Evolutionary conservation across 2,329 filamentous ascomycete genomes (phyloP), one percentile per base, ranked within the genome.

Genomic region (Colletotrichum phormii): DNA sequence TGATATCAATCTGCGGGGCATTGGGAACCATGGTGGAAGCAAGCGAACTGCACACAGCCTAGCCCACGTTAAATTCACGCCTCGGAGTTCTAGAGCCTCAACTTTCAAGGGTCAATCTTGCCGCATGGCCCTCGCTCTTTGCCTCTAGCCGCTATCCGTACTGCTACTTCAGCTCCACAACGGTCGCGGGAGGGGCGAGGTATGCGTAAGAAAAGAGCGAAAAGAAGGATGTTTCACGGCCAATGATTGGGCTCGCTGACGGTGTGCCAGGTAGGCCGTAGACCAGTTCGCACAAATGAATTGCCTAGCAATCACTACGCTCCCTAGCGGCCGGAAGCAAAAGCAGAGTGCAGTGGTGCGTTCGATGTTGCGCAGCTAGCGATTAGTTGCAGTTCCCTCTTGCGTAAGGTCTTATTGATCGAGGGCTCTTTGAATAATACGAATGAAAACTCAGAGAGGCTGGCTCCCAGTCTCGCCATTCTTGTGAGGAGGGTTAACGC

Each of bases 291-390:
- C 53, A 31, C 64, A 42, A 51, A 31, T 53, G 58, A 22, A 57
- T 49, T 53, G 58, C 26, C 51, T 51, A 58, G 51, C 31, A 53
- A 49, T n/a, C 22, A 29, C 22, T 31, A 54, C 31, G 6, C n/a
- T 42, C 8, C n/a, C 22, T 57, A 54, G 64, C 46, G 49, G 18
- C 57, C 42, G 53, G 18, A 62, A 35, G 42, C 6, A 31, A 65
- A 58, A 65, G 49, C 51, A 31, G 26, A 46, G 33, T 35, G 33
- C 69, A 54, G 26, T 67, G 64, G 26, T 69, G 58, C 33, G 35
- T 65, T 70, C 18, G 64, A 62, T 62, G 68, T 67, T 57, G 64
- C 51, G 59, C 64, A 72, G 53, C 59, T 72, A 59, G 42, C 29
- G 49, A 18, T n/a, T 59, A 58, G 51, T 57, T 37, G 64, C 26